Conservation (phyloP, 495 filamentous ascomycete species). For the Tricharina praecox region DNA sequence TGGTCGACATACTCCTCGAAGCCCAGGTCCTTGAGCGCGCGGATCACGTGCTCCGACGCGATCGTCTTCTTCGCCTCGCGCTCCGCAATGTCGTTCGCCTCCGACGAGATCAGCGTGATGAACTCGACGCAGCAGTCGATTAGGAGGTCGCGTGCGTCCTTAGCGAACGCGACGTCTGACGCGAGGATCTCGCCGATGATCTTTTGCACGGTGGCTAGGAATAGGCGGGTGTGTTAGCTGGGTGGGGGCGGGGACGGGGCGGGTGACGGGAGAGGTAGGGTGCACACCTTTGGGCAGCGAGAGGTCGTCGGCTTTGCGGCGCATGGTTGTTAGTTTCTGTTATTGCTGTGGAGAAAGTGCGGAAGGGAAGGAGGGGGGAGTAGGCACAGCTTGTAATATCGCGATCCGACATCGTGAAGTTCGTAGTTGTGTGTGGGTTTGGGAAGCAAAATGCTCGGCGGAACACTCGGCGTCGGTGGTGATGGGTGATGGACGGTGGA, state of each 20-base stretch:
- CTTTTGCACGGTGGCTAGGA: slow-evolving; percentile 90
- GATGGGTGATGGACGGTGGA: no score
- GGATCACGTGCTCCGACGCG: slow-evolving; percentile 87
- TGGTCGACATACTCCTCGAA: slow-evolving; percentile 80
- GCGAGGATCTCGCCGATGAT: slow-evolving; percentile 90
- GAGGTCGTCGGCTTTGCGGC: slow-evolving; percentile 56
- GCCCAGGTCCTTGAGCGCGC: slow-evolving; percentile 73
- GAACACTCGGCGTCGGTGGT: no score
- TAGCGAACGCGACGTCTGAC: slow-evolving; percentile 59
- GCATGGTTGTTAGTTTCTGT: slow-evolving; percentile 6
- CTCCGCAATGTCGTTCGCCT: slow-evolving; percentile 96
- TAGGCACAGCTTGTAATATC: slow-evolving; percentile 57
- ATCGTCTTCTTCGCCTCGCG: slow-evolving; percentile 98
- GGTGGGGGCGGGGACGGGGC: background rate
- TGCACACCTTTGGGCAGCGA: slow-evolving; percentile 92
- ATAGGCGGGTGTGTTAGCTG: background rate
- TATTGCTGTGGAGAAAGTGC: slow-evolving; percentile 15
- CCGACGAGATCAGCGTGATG: slow-evolving; percentile 89
- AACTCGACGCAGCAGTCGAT: slow-evolving; percentile 99
- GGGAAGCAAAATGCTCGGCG: no score
- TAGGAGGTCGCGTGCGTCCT: slow-evolving; percentile 82
- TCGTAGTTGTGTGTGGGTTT: background rate
- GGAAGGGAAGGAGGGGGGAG: background rate
- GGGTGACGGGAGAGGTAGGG: no score
- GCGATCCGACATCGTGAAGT: slow-evolving; percentile 60